Base-by-base conservation (phyloP, 1,284 basidiomycete species). In the Ganoderma leucocontextum region DNA sequence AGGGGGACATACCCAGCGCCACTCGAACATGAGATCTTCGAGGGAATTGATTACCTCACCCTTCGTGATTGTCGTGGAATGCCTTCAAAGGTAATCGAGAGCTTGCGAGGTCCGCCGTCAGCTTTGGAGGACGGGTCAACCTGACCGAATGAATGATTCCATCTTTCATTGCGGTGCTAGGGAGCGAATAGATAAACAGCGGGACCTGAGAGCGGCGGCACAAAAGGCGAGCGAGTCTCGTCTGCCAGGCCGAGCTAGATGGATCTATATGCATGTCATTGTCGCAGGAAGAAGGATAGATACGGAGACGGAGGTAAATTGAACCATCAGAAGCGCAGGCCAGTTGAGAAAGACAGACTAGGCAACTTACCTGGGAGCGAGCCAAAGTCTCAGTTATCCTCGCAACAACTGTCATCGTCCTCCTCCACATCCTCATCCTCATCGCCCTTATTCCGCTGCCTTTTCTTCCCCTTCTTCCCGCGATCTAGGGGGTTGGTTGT, bases 61-160 rank as follows among this genome's bases (percentile, higher is more conserved):
- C 8, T 36, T 36, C 55, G 35, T 57, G 55, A 57, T 36, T 36
- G 55, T 57, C 55, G 35, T 57, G 35, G 35, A 36, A 57, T 13
- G 55, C 7, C 13, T 19, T 38, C 19, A 7, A 17, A 9, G 4
- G 19, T 35, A 19, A 4, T 38, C 33, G 33, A 36, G 2, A 17
- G 19, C 17, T 38, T n/a, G 19, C 3, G 29, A 57, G 19, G n/a
- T 25, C 49, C 49, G 25, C 33, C 10, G 13, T 25, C 25, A 53
- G 22, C 6, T 15, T 17, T 29, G 29, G 7, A 8, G 13, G 55
- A 57, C 19, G 17, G 35, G 4, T 22, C 17, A 35, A 2, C 35
- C 55, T 57, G 19, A 22, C 35, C n/a, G 35, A 22, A 10, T 38
- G n/a, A 38, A 38, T 17, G 22, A 10, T 35, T 29, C 29, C 8